Percentiles rank a stretch among this genome's conserved stretches.
Conservation (phyloP, 345 rosid species). For the Linum tenue region DNA sequence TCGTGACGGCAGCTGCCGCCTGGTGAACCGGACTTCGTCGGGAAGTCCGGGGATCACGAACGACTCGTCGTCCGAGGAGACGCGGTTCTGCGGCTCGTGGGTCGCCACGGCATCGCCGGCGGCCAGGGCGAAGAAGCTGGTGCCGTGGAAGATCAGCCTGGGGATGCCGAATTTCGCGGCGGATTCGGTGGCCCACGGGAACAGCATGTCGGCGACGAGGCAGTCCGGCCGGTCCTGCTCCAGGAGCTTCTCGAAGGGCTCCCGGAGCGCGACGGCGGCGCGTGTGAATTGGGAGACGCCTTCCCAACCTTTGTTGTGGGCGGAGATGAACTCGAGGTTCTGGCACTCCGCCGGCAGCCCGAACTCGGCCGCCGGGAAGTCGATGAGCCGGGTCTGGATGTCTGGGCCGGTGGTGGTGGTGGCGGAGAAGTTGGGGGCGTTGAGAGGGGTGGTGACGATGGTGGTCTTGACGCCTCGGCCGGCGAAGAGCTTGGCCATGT, state of each 20-base stretch:
- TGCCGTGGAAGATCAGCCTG: background rate
- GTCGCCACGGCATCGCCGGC: background rate
- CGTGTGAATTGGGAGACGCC: background rate
- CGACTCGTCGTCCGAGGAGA: background rate
- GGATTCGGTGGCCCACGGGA: background rate
- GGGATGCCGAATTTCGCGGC: background rate
- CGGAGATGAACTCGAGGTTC: background rate
- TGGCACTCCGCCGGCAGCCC: background rate
- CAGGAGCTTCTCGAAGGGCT: background rate
- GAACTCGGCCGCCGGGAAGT: background rate
- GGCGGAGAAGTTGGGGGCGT: conserved; percentile 2
- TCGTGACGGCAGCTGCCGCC: background rate
- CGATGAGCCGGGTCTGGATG: background rate
- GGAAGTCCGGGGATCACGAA: background rate
- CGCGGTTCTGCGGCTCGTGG: background rate
- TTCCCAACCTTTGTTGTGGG: background rate
- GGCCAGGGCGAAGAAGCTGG: background rate
- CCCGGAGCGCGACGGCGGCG: background rate
- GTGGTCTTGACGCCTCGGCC: conserved; percentile 9
- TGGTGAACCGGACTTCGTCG: background rate
- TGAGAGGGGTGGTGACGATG: conserved; percentile 13
- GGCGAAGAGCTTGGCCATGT: conserved; percentile 15
- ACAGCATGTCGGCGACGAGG: background rate
- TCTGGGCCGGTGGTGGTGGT: conserved; percentile 2
- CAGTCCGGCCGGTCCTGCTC: background rate